Evolutionary conservation across 768 basidiomycete species (phyloP).

Genomic region (Agaricus sinodeliciosus): DNA sequence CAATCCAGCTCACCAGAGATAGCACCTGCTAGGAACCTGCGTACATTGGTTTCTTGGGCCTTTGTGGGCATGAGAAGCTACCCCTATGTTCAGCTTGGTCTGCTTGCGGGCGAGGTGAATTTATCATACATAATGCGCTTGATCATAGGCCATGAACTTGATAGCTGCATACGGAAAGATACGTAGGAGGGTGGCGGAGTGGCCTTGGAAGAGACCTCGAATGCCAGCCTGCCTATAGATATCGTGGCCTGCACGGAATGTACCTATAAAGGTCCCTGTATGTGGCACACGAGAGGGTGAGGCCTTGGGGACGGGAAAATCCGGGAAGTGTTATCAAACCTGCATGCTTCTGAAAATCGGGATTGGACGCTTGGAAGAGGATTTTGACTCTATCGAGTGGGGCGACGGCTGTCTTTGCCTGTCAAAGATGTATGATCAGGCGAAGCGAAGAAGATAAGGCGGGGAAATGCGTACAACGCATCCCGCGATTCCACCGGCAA

Average conservation of each 20-base stretch:
- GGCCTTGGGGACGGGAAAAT: neutral
- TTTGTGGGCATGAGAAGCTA: slow-evolving; percentile 84
- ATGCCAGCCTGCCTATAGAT: slow-evolving; percentile 67
- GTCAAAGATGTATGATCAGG: slow-evolving; percentile 6
- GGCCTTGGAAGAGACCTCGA: slow-evolving; percentile 88
- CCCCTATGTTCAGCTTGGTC: neutral
- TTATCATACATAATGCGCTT: slow-evolving; percentile 63
- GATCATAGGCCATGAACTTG: slow-evolving; percentile 96
- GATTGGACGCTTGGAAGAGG: slow-evolving; percentile 94
- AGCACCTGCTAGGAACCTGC: slow-evolving; percentile 84
- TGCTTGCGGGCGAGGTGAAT: slow-evolving; percentile 3
- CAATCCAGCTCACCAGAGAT: slow-evolving; percentile 60
- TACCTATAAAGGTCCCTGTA: slow-evolving; percentile 82
- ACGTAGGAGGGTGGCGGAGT: slow-evolving; percentile 89
- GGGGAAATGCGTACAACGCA: slow-evolving; percentile 64
- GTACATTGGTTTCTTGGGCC: slow-evolving; percentile 66
- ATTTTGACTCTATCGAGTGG: slow-evolving; percentile 98
- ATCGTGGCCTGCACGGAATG: slow-evolving; percentile 64
- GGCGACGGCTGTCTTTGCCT: slow-evolving; percentile 95
- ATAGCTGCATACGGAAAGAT: slow-evolving; percentile 97
- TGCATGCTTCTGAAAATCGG: slow-evolving; percentile 89
- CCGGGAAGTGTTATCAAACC: slow-evolving; percentile 41
- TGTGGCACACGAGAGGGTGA: neutral
- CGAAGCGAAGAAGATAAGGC: slow-evolving; percentile 11
- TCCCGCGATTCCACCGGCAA: slow-evolving; percentile 92